Evolutionary conservation across 495 filamentous ascomycete species (phyloP).

Genomic region (Apiosordaria backusii): DNA sequence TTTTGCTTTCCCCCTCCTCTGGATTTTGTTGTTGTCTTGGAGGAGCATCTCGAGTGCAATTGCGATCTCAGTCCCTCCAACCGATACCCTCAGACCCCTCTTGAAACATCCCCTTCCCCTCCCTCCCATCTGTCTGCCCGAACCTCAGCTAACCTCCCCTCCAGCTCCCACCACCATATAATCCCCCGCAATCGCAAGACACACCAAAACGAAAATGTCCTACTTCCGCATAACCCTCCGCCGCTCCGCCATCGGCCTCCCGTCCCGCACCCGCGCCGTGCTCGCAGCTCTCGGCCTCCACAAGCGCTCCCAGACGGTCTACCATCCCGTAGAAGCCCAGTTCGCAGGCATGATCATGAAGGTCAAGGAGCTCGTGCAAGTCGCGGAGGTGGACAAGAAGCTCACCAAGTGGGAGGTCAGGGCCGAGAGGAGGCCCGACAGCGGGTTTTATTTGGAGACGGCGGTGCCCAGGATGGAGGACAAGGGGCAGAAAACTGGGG

Average conservation of each 20-base stretch:
- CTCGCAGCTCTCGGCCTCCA: conserved; percentile 86
- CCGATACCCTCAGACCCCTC: no score
- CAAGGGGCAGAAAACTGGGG: not conserved
- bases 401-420: conserved; percentile 71
- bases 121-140: not conserved
- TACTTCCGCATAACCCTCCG: conserved; percentile 95
- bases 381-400: conserved; percentile 73
- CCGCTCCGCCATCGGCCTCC: conserved; percentile 90
- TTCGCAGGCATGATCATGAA: conserved; percentile 95
- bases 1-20: no score
- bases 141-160: not conserved
- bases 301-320: conserved; percentile 84
- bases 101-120: no score
- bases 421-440: conserved; percentile 70
- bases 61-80: no score
- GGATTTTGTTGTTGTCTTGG: no score
- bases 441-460: conserved; percentile 82
- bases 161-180: not conserved
- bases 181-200: not conserved
- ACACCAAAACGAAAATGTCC: conserved; percentile 56
- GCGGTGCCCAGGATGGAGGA: not conserved
- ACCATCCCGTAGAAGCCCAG: conserved; percentile 78
- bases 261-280: conserved; percentile 73
- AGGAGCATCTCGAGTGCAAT: no score
- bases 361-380: conserved; percentile 91